These are phyloP conservation scores for Penicillium cataractarum DNA, from an alignment of 495 filamentous ascomycete genomes.

Conservation along the genomic window DNA sequence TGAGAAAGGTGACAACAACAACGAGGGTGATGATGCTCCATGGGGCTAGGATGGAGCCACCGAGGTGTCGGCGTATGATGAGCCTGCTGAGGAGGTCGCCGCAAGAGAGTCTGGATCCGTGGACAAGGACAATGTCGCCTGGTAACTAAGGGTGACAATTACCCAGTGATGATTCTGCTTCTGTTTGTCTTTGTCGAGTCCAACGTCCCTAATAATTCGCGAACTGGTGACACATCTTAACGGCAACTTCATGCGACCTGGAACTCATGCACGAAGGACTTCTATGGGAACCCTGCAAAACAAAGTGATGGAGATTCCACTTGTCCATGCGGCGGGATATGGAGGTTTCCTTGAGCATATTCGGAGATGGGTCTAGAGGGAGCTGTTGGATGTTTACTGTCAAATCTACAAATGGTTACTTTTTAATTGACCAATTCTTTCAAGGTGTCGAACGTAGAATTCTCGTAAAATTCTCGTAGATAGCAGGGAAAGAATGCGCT, in stretches of 20 bases:
- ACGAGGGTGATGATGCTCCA: background rate
- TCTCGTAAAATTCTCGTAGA: background rate
- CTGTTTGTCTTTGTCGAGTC: no score
- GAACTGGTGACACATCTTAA: background rate
- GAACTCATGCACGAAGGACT: background rate
- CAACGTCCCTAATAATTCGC: background rate
- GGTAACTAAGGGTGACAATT: no score
- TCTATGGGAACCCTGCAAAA: background rate
- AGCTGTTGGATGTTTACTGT: background rate
- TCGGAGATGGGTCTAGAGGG: background rate
- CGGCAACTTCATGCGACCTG: background rate
- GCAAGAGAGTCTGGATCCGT: no score
- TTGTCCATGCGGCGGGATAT: no score
- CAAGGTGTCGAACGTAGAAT: background rate
- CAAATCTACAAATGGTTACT: background rate
- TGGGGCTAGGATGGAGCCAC: background rate
- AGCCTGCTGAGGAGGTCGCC: background rate
- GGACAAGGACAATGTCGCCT: background rate
- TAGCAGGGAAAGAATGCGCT: background rate
- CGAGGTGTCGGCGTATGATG: background rate
- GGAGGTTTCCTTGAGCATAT: no score
- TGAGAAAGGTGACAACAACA: conserved; percentile 14
- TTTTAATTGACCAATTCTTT: background rate
- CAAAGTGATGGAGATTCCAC: background rate
- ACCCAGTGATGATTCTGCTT: no score